These are phyloP conservation scores for Podospora didyma DNA, from an alignment of 495 filamentous ascomycete genomes.

Conservation along the genomic window DNA sequence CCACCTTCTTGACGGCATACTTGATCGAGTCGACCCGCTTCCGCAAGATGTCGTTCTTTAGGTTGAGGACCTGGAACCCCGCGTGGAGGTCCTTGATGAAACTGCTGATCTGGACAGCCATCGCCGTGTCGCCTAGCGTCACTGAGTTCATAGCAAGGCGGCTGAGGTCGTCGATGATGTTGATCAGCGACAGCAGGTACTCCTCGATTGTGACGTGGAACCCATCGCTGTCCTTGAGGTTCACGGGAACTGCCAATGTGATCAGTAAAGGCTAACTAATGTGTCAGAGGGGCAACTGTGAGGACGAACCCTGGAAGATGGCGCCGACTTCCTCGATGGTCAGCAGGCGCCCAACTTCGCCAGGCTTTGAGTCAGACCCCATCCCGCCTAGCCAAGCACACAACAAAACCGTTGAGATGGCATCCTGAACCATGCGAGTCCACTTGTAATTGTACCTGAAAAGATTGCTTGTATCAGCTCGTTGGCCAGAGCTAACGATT, in stretches of 20 bases:
- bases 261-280: constrained; percentile 4
- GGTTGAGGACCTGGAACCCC: constrained; percentile 91
- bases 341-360: constrained; percentile 58
- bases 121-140: constrained; percentile 80
- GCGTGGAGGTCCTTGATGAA: constrained; percentile 96
- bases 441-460: constrained; percentile 74
- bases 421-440: constrained; percentile 80
- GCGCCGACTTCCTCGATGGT: constrained; percentile 84
- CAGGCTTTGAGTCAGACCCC: constrained; percentile 35
- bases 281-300: background rate
- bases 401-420: constrained; percentile 66
- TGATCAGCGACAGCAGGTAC: constrained; percentile 82
- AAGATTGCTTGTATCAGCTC: background rate
- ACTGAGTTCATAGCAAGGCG: constrained; percentile 95
- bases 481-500: background rate
- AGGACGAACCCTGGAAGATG: constrained; percentile 61
- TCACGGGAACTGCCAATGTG: constrained; percentile 72
- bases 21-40: constrained; percentile 91
- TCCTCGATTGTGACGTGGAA: constrained; percentile 98
- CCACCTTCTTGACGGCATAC: constrained; percentile 95
- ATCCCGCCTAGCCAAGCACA: constrained; percentile 73
- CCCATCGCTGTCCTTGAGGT: constrained; percentile 80
- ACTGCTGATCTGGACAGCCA: constrained; percentile 77
- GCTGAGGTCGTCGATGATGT: constrained; percentile 84
- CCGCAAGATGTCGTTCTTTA: constrained; percentile 91